Evolutionary conservation across 305 asterid genomes (phyloP).

Genomic region (Plantago lanceolata): DNA sequence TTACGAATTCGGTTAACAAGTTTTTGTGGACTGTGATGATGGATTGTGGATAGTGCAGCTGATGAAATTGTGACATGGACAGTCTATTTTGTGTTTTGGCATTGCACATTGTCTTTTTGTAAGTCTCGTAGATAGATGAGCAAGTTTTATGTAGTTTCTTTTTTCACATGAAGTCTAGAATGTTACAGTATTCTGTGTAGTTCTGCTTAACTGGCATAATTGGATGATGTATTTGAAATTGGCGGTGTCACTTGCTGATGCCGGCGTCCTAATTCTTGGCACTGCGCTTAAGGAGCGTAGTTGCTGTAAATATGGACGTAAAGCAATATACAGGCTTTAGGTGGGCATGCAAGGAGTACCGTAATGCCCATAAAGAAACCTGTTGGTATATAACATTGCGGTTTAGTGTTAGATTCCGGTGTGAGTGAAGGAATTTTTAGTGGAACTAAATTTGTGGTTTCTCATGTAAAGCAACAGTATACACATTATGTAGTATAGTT

Average conservation of each 20-base stretch:
- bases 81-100: no score
- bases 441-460: not conserved
- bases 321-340: slow-evolving; percentile 48
- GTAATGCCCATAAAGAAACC: slow-evolving; percentile 56
- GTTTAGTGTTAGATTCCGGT: slow-evolving; percentile 1
- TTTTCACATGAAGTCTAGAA: no score
- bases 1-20: no score
- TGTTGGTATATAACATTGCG: slow-evolving; percentile 23
- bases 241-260: slow-evolving; percentile 7
- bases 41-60: no score
- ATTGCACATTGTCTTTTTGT: no score
- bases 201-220: not conserved
- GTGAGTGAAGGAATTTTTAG: not conserved
- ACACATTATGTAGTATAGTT: no score
- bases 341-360: slow-evolving; percentile 51
- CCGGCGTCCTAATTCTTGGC: slow-evolving; percentile 76
- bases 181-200: no score
- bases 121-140: no score
- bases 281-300: slow-evolving; percentile 52
- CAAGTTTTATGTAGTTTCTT: not conserved
- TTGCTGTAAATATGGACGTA: slow-evolving; percentile 86
- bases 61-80: no score
- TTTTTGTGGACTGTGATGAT: no score
- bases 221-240: no score
- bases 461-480: not conserved